Percentiles rank a stretch among this genome's conserved stretches.
Conservation (phyloP, 805 yeast species). For the Teunomyces panamensis region DNA sequence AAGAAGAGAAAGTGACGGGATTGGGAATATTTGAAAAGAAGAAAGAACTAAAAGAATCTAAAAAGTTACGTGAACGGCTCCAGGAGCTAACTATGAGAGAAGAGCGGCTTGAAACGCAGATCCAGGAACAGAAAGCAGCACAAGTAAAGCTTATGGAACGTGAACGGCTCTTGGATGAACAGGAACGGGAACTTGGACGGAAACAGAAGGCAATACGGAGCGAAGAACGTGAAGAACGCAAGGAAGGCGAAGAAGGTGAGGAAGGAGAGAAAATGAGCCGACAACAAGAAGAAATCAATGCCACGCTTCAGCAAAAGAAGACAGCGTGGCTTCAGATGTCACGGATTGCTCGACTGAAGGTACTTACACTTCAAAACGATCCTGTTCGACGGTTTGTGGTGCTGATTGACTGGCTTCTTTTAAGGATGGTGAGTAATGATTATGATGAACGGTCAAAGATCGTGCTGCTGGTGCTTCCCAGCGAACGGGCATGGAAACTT, state of each 20-base stretch:
- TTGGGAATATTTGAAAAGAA: not conserved
- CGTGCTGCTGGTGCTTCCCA: constrained; percentile 17
- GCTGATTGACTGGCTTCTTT: constrained; percentile 36
- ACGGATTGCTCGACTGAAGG: constrained; percentile 34
- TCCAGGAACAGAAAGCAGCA: not conserved
- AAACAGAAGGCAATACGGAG: not conserved
- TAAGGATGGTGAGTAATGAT: constrained; percentile 35
- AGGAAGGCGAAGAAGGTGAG: constrained; percentile 1
- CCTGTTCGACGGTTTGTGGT: constrained; percentile 27
- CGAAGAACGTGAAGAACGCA: not conserved
- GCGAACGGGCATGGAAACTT: constrained; percentile 32
- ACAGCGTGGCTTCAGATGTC: constrained; percentile 36
- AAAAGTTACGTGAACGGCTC: not conserved
- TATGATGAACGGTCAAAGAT: constrained; percentile 34
- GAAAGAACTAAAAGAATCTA: not conserved
- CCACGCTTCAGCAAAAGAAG: constrained; percentile 19
- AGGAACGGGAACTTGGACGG: not conserved
- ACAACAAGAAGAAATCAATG: constrained; percentile 14
- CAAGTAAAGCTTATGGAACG: not conserved
- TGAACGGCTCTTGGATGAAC: not conserved
- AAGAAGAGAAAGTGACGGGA: not conserved
- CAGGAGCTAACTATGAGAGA: not conserved
- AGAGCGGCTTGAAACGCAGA: not conserved
- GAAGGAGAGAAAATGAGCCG: not conserved
- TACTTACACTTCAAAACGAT: constrained; percentile 21